Percentiles rank a stretch among this genome's conserved stretches.
These are phyloP conservation scores for Grosmannia clavigera DNA, from an alignment of 2,329 filamentous ascomycete species.

Conservation along the genomic window DNA sequence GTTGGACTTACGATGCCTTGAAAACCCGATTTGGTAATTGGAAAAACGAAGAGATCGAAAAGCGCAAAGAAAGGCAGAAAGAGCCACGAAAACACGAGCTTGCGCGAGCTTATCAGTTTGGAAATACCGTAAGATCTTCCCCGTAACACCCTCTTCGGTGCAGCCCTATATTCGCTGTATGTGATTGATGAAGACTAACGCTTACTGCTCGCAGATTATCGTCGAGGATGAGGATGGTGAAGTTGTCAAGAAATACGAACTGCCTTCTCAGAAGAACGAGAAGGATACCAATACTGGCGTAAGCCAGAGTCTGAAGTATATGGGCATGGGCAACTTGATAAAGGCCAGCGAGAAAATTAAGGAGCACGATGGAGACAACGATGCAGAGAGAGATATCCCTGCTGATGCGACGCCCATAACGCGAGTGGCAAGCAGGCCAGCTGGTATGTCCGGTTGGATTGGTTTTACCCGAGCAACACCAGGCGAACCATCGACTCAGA, in stretches of 20 bases:
- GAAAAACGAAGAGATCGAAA: constrained; percentile 47
- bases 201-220: constrained; percentile 42
- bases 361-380: constrained; percentile 15
- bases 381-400: constrained; percentile 19
- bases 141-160: not conserved
- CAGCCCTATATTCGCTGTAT: not conserved
- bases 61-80: constrained; percentile 48
- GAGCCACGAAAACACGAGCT: constrained; percentile 49
- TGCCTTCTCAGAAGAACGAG: constrained; percentile 43
- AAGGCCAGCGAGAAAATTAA: constrained; percentile 25
- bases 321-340: constrained; percentile 35
- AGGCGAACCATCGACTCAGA: constrained; percentile 16
- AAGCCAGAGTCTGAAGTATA: constrained; percentile 37
- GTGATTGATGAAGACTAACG: not conserved
- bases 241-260: constrained; percentile 72
- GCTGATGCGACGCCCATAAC: constrained; percentile 15
- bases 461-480: constrained; percentile 24
- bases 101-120: constrained; percentile 75
- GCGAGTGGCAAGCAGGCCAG: constrained; percentile 23
- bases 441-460: constrained; percentile 36
- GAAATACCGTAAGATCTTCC: constrained; percentile 50
- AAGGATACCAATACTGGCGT: constrained; percentile 26
- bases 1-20: constrained; percentile 31
- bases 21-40: constrained; percentile 39
- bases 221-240: constrained; percentile 77